Evolutionary conservation across 108 stramenopile genomes (phyloP).

Genomic region (Phaeodactylum tricornutum): DNA sequence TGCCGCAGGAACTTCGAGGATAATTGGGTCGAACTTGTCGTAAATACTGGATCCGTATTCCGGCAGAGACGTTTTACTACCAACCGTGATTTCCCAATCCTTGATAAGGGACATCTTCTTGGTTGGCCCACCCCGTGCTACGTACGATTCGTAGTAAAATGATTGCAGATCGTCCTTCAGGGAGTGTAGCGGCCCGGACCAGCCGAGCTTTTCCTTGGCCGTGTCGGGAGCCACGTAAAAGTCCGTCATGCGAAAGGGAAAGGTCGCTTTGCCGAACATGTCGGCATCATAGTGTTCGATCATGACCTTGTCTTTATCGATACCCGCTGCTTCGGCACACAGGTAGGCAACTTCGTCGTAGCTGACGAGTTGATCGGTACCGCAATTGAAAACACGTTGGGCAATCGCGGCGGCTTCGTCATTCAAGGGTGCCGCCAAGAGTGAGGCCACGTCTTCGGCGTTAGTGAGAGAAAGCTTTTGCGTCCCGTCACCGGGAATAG

Average conservation of each 20-base stretch:
- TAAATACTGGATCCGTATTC: slow-evolving; percentile 13
- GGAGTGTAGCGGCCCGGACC: slow-evolving; percentile 38
- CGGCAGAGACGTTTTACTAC: slow-evolving; percentile 9
- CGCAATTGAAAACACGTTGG: slow-evolving; percentile 78
- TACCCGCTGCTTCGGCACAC: slow-evolving; percentile 75
- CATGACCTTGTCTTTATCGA: slow-evolving; percentile 28
- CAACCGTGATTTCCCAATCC: slow-evolving; percentile 53
- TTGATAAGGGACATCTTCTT: slow-evolving; percentile 44
- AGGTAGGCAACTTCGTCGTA: slow-evolving; percentile 70
- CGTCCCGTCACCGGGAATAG: slow-evolving; percentile 67
- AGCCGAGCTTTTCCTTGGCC: slow-evolving; percentile 66
- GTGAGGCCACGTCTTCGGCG: slow-evolving; percentile 67
- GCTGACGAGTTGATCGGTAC: slow-evolving; percentile 52
- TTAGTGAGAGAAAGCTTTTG: slow-evolving; percentile 77
- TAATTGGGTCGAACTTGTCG: slow-evolving; percentile 21
- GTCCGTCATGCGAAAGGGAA: slow-evolving; percentile 68
- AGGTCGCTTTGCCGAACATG: slow-evolving; percentile 54
- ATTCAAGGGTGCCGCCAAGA: slow-evolving; percentile 58
- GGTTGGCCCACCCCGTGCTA: slow-evolving; percentile 40
- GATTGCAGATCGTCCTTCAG: slow-evolving; percentile 59
- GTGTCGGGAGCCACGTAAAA: slow-evolving; percentile 72
- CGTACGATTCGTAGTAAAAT: slow-evolving; percentile 60
- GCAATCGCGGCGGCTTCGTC: slow-evolving; percentile 59
- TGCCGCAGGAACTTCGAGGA: slow-evolving; percentile 17
- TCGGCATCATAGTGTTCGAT: slow-evolving; percentile 57